Base-by-base conservation (phyloP, 768 basidiomycete species). In the Boletus insuetus region DNA sequence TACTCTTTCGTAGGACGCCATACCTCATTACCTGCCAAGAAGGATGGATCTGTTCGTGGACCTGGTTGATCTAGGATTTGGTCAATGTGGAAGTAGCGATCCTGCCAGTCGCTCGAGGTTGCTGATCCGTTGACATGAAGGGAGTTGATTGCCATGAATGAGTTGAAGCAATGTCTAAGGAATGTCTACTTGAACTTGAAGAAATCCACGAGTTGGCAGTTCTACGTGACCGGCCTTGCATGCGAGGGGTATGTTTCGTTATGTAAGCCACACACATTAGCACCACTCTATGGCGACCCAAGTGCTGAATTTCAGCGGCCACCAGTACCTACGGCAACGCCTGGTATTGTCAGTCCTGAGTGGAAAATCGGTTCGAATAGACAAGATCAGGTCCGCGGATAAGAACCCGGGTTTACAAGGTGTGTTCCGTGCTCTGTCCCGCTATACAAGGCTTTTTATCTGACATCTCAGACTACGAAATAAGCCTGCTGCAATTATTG, bases 401-500 rank as follows among this genome's bases (percentile, higher is more conserved):
- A 94, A 94, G 64, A 89, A 98, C 69, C 95, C 96, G 24, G 97
- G 97, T 69, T 74, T 99, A n/a, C 77, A 85, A 81, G 93, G 92
- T 93, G 54, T 44, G 75, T 53, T 35, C 38, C 43, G 14, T 38
- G 46, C 41, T 50, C 11, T 32, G 20, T 44, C 43, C 47, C 42
- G 49, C 44, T 42, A 29, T 29, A 54, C 42, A 4, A 31, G 32
- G 17, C n/a, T 10, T 38, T 53, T 11, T 13, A 35, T 6, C 32
- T 11, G 46, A 24, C 49, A 29, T 50, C 11, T 32, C 63, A 92
- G 95, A 98, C 71, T 96, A 87, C 71, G 97, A 99, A 76, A 84
- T 96, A 46, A 94, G 90, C 65, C 78, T 98, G 24, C 72, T 99
- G 41, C 79, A 96, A 44, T 73, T 98, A 16, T 64, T 98, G 34